These are phyloP conservation scores for Sisymbrium altissimum DNA, from an alignment of 345 rosid genomes.

Conservation along the genomic window DNA sequence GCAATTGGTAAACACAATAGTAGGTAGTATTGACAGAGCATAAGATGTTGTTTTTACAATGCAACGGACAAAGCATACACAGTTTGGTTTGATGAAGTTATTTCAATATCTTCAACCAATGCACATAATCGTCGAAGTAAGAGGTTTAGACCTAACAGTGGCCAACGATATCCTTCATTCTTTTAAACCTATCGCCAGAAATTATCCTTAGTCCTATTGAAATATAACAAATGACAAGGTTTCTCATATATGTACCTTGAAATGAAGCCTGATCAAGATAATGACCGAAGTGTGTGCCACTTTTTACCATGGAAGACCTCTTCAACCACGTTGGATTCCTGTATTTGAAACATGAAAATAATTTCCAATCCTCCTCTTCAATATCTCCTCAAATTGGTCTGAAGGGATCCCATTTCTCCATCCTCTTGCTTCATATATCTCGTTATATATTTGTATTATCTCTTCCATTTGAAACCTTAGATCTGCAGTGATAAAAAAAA, in stretches of 20 bases:
- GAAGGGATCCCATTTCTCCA: constrained; percentile 57
- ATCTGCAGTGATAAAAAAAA: constrained; percentile 41
- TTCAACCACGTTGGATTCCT: constrained; percentile 27
- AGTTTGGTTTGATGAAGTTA: background rate
- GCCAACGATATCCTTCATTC: background rate
- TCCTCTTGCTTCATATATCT: constrained; percentile 69
- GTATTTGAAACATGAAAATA: constrained; percentile 49
- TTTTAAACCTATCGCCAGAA: background rate
- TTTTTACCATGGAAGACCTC: constrained; percentile 1
- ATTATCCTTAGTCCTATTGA: background rate
- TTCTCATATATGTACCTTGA: constrained; percentile 22
- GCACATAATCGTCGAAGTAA: background rate
- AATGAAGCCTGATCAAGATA: constrained; percentile 27
- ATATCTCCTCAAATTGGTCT: constrained; percentile 64
- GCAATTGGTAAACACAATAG: background rate
- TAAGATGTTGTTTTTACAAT: background rate
- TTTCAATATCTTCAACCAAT: constrained; percentile 9
- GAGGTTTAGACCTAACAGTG: constrained; percentile 9
- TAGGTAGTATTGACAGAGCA: background rate
- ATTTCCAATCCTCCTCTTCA: constrained; percentile 54
- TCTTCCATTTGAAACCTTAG: constrained; percentile 62
- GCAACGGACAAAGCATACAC: background rate
- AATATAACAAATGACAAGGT: background rate
- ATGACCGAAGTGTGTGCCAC: constrained; percentile 9
- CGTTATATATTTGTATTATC: constrained; percentile 73